Conservation (phyloP, 768 basidiomycete genomes). For the Astraeus odoratus region DNA sequence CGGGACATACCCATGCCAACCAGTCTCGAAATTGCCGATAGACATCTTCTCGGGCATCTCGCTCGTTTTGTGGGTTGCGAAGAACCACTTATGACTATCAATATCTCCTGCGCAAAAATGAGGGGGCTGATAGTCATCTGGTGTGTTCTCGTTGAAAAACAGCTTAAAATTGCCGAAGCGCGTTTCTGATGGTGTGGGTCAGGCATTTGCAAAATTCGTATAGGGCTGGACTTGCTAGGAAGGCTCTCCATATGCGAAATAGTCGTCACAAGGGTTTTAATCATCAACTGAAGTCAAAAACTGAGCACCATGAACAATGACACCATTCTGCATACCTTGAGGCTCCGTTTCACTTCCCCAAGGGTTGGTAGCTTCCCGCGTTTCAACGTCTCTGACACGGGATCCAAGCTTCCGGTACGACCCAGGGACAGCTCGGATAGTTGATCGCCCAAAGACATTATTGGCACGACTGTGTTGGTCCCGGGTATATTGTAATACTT, state of each 20-base stretch:
- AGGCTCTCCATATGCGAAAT: conserved; percentile 74
- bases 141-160: conserved; percentile 75
- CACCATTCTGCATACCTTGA: conserved; percentile 46
- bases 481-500: conserved; percentile 70
- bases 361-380: conserved; percentile 64
- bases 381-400: conserved; percentile 51
- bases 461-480: conserved; percentile 50
- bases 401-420: conserved; percentile 37
- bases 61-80: conserved; percentile 66
- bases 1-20: conserved; percentile 56
- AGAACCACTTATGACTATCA: conserved; percentile 71
- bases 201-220: not conserved
- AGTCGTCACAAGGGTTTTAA: conserved; percentile 74
- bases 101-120: conserved; percentile 67
- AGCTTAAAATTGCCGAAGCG: conserved; percentile 87
- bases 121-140: conserved; percentile 79
- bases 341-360: conserved; percentile 73
- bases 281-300: conserved; percentile 43
- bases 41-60: conserved; percentile 72
- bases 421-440: conserved; percentile 45
- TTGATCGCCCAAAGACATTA: conserved; percentile 66
- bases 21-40: conserved; percentile 61
- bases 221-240: conserved; percentile 49
- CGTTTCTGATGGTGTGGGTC: conserved; percentile 41
- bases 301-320: not conserved